Evolutionary conservation across 2,329 filamentous ascomycete genomes (phyloP).

Genomic region (Cercospora berteroae): DNA sequence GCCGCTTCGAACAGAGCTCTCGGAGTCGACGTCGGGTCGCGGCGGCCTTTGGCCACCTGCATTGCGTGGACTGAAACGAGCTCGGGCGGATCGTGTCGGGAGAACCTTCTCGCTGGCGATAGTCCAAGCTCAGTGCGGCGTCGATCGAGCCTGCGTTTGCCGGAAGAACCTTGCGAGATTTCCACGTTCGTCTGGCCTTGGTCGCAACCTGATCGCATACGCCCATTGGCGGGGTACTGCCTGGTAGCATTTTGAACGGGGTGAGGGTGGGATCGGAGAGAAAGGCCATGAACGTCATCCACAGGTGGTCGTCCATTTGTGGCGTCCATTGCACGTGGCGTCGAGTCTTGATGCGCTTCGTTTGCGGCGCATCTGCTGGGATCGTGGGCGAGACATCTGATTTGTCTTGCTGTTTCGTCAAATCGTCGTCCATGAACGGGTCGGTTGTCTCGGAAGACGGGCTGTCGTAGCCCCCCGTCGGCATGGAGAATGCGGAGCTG

Average conservation of each 20-base stretch:
- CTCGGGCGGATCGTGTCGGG: constrained; percentile 47
- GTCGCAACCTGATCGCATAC: constrained; percentile 63
- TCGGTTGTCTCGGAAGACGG: constrained; percentile 59
- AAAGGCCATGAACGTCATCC: constrained; percentile 65
- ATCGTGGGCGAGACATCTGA: constrained; percentile 28
- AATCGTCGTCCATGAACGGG: constrained; percentile 47
- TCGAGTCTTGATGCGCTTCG: constrained; percentile 46
- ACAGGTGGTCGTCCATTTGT: constrained; percentile 65
- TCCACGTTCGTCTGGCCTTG: constrained; percentile 61
- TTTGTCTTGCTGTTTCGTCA: constrained; percentile 27
- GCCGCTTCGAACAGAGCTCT: constrained; percentile 60
- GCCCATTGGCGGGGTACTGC: constrained; percentile 61
- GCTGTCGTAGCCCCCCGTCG: constrained; percentile 57
- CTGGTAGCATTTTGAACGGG: constrained; percentile 65
- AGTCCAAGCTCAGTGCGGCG: constrained; percentile 23
- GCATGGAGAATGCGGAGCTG: constrained; percentile 49
- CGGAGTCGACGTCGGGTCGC: constrained; percentile 59
- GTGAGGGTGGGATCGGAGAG: constrained; percentile 65
- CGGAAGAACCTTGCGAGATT: constrained; percentile 41
- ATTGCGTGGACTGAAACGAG: constrained; percentile 35
- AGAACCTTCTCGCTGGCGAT: constrained; percentile 36
- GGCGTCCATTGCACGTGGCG: constrained; percentile 53
- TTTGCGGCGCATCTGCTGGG: constrained; percentile 29
- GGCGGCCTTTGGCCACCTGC: constrained; percentile 58
- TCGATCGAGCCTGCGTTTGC: constrained; percentile 33